These are phyloP conservation scores for Physocladia obscura DNA, from an alignment of 192 early-diverging fungal genomes.

Conservation along the genomic window DNA sequence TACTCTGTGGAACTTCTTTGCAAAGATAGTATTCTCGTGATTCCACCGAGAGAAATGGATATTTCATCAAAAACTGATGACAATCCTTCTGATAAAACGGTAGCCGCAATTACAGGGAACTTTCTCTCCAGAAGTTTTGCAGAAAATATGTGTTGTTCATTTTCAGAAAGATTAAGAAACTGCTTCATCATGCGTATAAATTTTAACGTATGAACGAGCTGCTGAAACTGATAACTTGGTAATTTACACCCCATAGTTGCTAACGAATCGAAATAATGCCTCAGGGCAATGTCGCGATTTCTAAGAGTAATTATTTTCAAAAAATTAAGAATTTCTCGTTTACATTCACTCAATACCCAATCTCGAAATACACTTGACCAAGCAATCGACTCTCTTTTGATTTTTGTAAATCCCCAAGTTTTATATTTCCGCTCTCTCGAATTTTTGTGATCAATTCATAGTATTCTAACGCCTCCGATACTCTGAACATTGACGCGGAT, in stretches of 20 bases:
- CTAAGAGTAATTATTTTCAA: no score
- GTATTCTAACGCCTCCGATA: constrained; percentile 20
- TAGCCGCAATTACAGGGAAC: neutral
- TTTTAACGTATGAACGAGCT: neutral
- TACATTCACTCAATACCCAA: no score
- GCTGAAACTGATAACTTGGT: neutral
- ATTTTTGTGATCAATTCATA: constrained; percentile 8
- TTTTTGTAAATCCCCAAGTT: neutral
- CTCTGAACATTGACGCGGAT: constrained; percentile 1
- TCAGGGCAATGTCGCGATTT: neutral
- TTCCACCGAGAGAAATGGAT: neutral
- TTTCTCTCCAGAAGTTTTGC: neutral
- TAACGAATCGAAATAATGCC: constrained; percentile 6
- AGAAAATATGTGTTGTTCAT: neutral
- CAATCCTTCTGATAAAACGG: neutral
- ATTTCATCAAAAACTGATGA: neutral
- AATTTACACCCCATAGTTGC: neutral
- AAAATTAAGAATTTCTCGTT: no score
- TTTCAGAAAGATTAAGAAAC: neutral
- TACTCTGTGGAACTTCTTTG: neutral
- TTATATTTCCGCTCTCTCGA: neutral
- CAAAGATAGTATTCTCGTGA: neutral
- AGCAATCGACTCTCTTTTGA: constrained; percentile 18
- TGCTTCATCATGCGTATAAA: neutral
- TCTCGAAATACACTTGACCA: constrained; percentile 3